Conservation (phyloP, 2,329 filamentous ascomycete species). For the Pseudogymnoascus sp. region DNA sequence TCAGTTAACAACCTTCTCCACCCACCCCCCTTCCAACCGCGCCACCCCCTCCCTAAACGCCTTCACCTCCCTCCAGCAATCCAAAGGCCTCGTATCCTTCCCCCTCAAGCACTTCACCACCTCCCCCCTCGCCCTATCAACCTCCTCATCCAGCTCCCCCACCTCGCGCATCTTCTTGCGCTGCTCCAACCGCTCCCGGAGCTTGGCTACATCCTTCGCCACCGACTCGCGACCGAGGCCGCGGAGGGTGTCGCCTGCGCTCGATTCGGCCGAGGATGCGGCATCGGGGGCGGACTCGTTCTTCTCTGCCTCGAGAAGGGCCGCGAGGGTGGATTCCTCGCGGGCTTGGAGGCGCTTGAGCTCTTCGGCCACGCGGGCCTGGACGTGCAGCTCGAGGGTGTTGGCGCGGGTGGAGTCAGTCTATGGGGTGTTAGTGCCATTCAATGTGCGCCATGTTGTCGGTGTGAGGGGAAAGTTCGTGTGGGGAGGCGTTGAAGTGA, state of each 20-base stretch:
- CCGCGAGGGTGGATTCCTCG: conserved; percentile 59
- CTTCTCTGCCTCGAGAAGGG: conserved; percentile 43
- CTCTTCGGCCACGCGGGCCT: conserved; percentile 77
- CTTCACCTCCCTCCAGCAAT: conserved; percentile 93
- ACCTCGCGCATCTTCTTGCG: conserved; percentile 58
- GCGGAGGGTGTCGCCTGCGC: conserved; percentile 26
- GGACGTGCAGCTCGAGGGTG: conserved; percentile 77
- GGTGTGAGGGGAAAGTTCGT: background rate
- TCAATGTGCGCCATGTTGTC: background rate
- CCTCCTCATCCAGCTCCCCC: conserved; percentile 59
- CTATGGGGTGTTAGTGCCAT: conserved; percentile 38
- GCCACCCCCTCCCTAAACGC: conserved; percentile 83
- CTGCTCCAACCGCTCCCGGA: conserved; percentile 51
- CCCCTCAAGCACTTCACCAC: conserved; percentile 73
- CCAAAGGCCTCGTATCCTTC: conserved; percentile 79
- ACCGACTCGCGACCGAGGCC: conserved; percentile 39
- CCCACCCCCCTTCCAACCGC: conserved; percentile 77
- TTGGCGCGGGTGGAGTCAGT: conserved; percentile 81
- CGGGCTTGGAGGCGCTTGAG: conserved; percentile 69
- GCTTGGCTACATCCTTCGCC: conserved; percentile 49
- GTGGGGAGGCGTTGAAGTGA: conserved; percentile 7
- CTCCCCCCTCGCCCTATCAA: conserved; percentile 66
- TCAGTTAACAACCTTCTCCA: conserved; percentile 62
- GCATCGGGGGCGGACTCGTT: conserved; percentile 14
- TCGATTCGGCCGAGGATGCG: conserved; percentile 15